Percentiles rank a stretch among this genome's conserved stretches.
Evolutionary conservation across 345 rosid genomes (phyloP).

Genomic region (Syzygium grande): DNA sequence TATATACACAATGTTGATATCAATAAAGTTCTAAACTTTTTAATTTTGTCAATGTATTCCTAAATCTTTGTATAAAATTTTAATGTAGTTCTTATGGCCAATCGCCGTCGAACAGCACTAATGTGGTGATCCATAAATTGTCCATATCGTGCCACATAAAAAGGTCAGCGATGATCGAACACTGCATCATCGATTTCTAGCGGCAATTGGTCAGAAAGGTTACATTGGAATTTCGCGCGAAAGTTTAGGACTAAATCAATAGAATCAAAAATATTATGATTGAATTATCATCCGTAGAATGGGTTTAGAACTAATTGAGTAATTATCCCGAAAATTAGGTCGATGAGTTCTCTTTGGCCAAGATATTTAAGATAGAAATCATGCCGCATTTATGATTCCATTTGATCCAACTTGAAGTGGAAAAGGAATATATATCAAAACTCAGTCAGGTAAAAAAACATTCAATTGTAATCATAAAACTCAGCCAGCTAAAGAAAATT

Average conservation of each 20-base stretch:
- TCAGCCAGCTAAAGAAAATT: neutral
- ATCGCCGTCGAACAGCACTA: neutral
- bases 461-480: neutral
- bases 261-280: accelerated
- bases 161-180: accelerated
- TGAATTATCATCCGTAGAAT: accelerated
- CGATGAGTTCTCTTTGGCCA: too few relatives aligned
- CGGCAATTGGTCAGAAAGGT: too few relatives aligned
- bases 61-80: neutral
- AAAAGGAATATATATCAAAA: neutral
- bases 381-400: neutral
- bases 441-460: neutral
- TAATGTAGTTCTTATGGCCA: too few relatives aligned
- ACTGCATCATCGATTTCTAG: too few relatives aligned
- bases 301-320: neutral
- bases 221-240: neutral
- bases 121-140: neutral
- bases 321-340: too few relatives aligned
- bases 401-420: neutral
- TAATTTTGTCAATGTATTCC: neutral
- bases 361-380: neutral
- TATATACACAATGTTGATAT: neutral
- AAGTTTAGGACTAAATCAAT: neutral
- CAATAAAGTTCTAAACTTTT: neutral
- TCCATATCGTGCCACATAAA: neutral